These are phyloP conservation scores for Amanita polypyramis DNA, from an alignment of 768 basidiomycete genomes.

Conservation along the genomic window DNA sequence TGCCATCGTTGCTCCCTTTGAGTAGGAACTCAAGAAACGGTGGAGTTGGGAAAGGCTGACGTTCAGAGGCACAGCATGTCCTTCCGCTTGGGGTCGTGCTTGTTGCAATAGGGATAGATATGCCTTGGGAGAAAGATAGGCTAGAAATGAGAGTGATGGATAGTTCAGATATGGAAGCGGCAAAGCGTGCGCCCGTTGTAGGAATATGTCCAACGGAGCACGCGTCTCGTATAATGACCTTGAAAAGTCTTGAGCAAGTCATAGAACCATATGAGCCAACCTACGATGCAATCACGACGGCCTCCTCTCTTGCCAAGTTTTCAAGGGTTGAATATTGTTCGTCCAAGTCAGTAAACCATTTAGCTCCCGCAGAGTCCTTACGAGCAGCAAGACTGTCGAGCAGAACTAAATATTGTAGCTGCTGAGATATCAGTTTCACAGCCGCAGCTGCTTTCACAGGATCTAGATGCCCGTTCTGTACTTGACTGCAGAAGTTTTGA, in stretches of 20 bases:
- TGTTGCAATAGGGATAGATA: conserved; percentile 53
- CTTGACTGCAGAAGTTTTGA: conserved; percentile 46
- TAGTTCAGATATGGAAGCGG: conserved; percentile 63
- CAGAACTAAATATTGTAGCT: conserved; percentile 61
- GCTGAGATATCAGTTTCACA: conserved; percentile 37
- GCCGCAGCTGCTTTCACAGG: conserved; percentile 40
- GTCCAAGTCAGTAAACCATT: conserved; percentile 69
- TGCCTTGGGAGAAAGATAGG: conserved; percentile 55
- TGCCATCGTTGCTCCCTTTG: conserved; percentile 44
- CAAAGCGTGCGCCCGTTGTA: conserved; percentile 53
- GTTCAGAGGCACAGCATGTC: conserved; percentile 29
- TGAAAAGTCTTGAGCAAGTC: neutral
- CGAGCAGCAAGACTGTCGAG: conserved; percentile 57
- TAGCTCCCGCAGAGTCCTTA: conserved; percentile 50
- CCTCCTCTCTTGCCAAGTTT: conserved; percentile 42
- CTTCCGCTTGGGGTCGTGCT: conserved; percentile 11
- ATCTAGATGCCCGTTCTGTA: conserved; percentile 48
- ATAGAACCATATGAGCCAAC: conserved; percentile 13
- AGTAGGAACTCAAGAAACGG: conserved; percentile 26
- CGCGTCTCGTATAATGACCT: conserved; percentile 28
- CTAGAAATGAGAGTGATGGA: conserved; percentile 64
- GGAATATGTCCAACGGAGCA: conserved; percentile 62
- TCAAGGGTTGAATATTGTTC: conserved; percentile 38
- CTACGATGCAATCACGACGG: conserved; percentile 41
- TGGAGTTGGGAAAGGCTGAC: conserved; percentile 42